These are phyloP conservation scores for Eimeria sp. DNA, from an alignment of 169 alveolate species.

Conservation along the genomic window DNA sequence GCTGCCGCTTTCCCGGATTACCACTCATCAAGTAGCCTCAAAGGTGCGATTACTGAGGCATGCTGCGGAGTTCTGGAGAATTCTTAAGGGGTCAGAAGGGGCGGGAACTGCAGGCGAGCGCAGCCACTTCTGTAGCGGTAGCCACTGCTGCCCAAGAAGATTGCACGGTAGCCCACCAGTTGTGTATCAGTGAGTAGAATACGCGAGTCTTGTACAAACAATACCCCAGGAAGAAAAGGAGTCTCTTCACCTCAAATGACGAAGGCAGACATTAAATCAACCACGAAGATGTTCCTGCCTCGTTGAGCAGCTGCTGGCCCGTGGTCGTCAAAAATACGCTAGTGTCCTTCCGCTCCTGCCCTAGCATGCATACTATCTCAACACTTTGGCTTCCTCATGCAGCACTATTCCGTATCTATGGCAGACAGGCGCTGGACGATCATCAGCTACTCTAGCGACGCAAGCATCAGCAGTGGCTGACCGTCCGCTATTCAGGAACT, in stretches of 20 bases:
- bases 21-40: background rate
- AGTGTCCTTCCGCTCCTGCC: background rate
- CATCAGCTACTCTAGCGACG: constrained; percentile 6
- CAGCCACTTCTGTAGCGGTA: background rate
- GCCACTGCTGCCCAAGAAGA: background rate
- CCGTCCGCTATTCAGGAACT: constrained; percentile 1
- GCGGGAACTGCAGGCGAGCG: background rate
- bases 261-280: background rate
- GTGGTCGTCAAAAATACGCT: background rate
- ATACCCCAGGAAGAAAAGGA: background rate
- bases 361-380: background rate
- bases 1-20: background rate
- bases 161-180: background rate
- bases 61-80: background rate
- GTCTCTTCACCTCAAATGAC: background rate
- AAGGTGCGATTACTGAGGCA: background rate
- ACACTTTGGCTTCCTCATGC: background rate
- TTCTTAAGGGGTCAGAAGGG: background rate
- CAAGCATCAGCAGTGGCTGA: constrained; percentile 4
- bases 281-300: background rate
- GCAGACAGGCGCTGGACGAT: background rate
- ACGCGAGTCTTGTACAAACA: background rate
- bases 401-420: background rate
- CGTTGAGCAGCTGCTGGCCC: constrained; percentile 1
- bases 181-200: background rate